Conservation (phyloP, 176 grass and related monocot species). For the Neostapfia colusana region DNA sequence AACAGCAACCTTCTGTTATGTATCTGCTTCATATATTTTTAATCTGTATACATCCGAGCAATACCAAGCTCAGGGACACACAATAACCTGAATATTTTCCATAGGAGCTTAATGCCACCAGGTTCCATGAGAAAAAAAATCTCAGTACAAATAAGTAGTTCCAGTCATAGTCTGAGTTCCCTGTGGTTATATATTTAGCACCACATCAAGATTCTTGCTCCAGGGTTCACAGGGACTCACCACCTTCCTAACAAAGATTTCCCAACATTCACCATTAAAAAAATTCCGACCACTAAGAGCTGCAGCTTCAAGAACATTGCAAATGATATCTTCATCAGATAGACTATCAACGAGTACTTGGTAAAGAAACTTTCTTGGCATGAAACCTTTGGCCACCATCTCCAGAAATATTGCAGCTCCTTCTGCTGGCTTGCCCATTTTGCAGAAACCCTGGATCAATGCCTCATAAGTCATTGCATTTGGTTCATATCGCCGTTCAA, state of each 20-base stretch:
- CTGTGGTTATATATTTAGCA: conserved; percentile 31
- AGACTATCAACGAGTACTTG: conserved; percentile 51
- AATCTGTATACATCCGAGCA: not conserved
- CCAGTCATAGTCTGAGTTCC: not conserved
- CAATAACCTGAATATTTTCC: not conserved
- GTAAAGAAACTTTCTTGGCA: conserved; percentile 49
- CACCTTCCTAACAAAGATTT: conserved; percentile 51
- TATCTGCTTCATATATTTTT: not conserved
- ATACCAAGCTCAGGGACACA: not conserved
- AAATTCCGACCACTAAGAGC: conserved; percentile 22
- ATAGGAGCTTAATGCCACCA: not conserved
- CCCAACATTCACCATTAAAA: conserved; percentile 53
- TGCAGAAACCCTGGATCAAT: conserved; percentile 76
- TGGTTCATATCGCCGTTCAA: conserved; percentile 57
- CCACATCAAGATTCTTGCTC: conserved; percentile 32
- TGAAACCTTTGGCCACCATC: conserved; percentile 56
- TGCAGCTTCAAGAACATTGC: conserved; percentile 45
- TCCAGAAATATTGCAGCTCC: conserved; percentile 52
- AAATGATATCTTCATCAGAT: conserved; percentile 33
- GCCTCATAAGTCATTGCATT: conserved; percentile 67
- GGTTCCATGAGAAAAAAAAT: not conserved
- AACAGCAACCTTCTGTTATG: not conserved
- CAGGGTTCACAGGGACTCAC: conserved; percentile 32
- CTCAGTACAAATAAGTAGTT: not conserved
- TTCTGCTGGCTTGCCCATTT: conserved; percentile 55